These are phyloP conservation scores for Cystoderma amianthinum DNA, from an alignment of 768 basidiomycete genomes.

Conservation along the genomic window DNA sequence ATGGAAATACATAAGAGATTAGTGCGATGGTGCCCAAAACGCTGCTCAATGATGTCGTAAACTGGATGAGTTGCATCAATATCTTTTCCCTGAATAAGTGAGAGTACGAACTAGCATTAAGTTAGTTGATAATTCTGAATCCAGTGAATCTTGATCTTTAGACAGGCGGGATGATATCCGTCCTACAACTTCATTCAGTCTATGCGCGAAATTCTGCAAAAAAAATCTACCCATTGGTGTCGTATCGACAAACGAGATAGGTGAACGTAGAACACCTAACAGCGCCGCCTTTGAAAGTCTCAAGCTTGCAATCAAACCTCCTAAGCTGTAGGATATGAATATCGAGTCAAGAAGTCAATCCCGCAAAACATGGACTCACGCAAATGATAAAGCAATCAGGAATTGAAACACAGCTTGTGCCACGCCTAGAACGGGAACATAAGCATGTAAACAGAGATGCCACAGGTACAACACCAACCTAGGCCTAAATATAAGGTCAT, in stretches of 20 bases:
- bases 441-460: background rate
- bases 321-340: conserved; percentile 18
- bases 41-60: conserved; percentile 29
- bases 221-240: conserved; percentile 49
- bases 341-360: background rate
- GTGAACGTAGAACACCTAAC: conserved; percentile 48
- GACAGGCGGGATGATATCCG: conserved; percentile 51
- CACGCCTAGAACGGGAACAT: conserved; percentile 24
- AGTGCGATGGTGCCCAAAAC: conserved; percentile 52
- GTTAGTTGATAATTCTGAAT: conserved; percentile 38
- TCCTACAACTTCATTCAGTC: conserved; percentile 26
- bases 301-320: conserved; percentile 32
- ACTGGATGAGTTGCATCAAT: no score
- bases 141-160: conserved; percentile 56
- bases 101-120: conserved; percentile 32
- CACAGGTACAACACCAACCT: conserved; percentile 17
- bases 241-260: conserved; percentile 66
- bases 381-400: conserved; percentile 37
- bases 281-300: conserved; percentile 52
- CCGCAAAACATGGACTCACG: conserved; percentile 35
- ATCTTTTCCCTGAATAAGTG: no score
- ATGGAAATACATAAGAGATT: conserved; percentile 63
- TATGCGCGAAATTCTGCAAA: background rate
- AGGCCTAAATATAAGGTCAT: conserved; percentile 53
- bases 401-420: conserved; percentile 48